Conservation (phyloP, 2,329 filamentous ascomycete genomes). For the Talaromyces sp. region DNA sequence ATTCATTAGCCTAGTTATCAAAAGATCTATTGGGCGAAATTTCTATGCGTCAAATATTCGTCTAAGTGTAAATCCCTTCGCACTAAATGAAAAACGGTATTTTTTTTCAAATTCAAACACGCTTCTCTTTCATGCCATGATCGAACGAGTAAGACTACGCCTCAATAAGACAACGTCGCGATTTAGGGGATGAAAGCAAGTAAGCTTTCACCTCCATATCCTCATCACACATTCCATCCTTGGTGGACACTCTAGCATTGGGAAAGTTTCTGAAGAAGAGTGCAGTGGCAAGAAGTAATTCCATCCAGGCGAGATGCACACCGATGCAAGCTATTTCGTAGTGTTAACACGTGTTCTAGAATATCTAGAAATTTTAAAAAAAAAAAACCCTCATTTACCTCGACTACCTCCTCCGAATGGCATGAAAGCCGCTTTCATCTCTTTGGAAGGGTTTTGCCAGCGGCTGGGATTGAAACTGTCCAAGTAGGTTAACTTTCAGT, state of each 20-base stretch:
- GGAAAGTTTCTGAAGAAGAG: slow-evolving; percentile 40
- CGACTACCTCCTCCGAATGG: slow-evolving; percentile 61
- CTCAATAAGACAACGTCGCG: slow-evolving; percentile 31
- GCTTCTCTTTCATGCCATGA: background rate
- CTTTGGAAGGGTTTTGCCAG: slow-evolving; percentile 35
- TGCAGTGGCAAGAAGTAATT: slow-evolving; percentile 45
- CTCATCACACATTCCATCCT: slow-evolving; percentile 19
- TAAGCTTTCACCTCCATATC: slow-evolving; percentile 38
- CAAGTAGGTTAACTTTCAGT: background rate
- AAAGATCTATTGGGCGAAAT: background rate
- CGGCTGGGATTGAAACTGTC: slow-evolving; percentile 43
- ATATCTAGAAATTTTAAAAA: background rate
- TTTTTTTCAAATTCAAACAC: too few relatives aligned
- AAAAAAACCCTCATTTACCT: slow-evolving; percentile 18
- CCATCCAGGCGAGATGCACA: slow-evolving; percentile 58
- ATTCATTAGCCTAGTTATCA: background rate
- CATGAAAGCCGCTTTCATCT: slow-evolving; percentile 53
- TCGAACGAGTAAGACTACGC: background rate
- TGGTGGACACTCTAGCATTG: background rate
- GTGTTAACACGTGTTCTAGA: too few relatives aligned
- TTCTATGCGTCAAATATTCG: background rate
- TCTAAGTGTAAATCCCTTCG: too few relatives aligned
- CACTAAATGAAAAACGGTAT: background rate
- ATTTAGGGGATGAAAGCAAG: slow-evolving; percentile 36
- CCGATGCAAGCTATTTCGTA: slow-evolving; percentile 51